Evolutionary conservation across 2,329 filamentous ascomycete species (phyloP).

Genomic region (Aspergillus intermedius): DNA sequence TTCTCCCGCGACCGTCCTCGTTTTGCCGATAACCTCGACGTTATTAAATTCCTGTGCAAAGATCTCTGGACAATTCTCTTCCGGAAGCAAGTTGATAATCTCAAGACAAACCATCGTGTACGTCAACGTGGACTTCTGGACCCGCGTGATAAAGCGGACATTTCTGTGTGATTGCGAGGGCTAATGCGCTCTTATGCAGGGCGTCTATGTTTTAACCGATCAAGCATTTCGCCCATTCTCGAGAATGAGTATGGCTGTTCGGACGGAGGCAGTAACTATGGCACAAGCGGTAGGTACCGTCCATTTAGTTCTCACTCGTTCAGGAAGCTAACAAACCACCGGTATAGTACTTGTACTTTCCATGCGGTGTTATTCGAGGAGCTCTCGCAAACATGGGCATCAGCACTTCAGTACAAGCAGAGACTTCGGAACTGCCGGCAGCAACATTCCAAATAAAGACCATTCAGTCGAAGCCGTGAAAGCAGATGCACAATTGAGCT

Average conservation of each 20-base stretch:
- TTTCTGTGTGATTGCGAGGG: background rate
- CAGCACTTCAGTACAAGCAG: slow-evolving; percentile 82
- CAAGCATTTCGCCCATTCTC: slow-evolving; percentile 82
- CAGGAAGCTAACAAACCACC: background rate
- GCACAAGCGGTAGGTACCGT: slow-evolving; percentile 67
- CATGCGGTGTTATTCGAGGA: slow-evolving; percentile 84
- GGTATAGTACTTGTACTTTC: slow-evolving; percentile 81
- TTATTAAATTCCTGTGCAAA: slow-evolving; percentile 98
- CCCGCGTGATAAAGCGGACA: background rate
- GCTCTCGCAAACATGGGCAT: slow-evolving; percentile 90
- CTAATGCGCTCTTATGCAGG: slow-evolving; percentile 42
- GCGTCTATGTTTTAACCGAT: slow-evolving; percentile 94
- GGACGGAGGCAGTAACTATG: slow-evolving; percentile 63
- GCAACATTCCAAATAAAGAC: slow-evolving; percentile 97
- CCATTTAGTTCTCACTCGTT: background rate
- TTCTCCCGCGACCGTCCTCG: slow-evolving; percentile 63
- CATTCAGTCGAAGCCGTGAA: slow-evolving; percentile 58
- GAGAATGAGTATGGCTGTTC: slow-evolving; percentile 78
- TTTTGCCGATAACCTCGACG: slow-evolving; percentile 85
- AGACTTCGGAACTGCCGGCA: slow-evolving; percentile 75
- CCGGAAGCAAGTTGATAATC: slow-evolving; percentile 94
- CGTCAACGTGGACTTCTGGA: slow-evolving; percentile 13
- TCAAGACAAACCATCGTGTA: slow-evolving; percentile 95
- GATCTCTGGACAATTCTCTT: slow-evolving; percentile 94
- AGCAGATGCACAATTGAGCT: slow-evolving; percentile 2